Percentiles rank a stretch among this genome's conserved stretches.
Conservation (phyloP, 2,329 filamentous ascomycete genomes). For the Aureobasidium mangrovei region DNA sequence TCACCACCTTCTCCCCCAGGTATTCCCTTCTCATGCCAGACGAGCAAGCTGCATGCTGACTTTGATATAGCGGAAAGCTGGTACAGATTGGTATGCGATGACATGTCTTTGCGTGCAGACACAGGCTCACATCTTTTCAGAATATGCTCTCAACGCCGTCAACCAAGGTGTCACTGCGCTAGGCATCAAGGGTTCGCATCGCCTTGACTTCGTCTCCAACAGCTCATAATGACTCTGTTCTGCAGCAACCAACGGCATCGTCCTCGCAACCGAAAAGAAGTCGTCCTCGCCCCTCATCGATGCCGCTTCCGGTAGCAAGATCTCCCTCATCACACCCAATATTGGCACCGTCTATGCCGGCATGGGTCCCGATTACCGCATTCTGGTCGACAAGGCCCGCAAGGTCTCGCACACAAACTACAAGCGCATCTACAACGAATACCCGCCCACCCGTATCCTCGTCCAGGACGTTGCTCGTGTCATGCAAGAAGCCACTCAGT, state of each 20-base stretch:
- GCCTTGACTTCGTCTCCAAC: not conserved
- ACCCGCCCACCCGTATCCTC: conserved; percentile 97
- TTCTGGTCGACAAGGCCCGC: conserved; percentile 93
- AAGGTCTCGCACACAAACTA: conserved; percentile 98
- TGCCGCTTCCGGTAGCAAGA: conserved; percentile 87
- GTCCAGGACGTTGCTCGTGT: conserved; percentile 96
- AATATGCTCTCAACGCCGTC: conserved; percentile 98
- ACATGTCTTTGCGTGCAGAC: not conserved
- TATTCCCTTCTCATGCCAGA: conserved; percentile 39
- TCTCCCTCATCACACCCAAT: conserved; percentile 96
- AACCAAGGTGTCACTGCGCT: conserved; percentile 98
- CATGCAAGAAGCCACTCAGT: conserved; percentile 98
- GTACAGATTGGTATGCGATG: conserved; percentile 79
- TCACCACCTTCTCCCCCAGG: conserved; percentile 99
- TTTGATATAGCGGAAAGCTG: conserved; percentile 73
- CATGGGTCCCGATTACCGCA: conserved; percentile 97
- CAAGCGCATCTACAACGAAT: conserved; percentile 99
- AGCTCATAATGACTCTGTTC: not conserved
- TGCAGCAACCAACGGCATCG: conserved; percentile 92
- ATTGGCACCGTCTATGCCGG: conserved; percentile 99
- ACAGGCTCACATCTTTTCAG: conserved; percentile 40
- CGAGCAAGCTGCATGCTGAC: conserved; percentile 35
- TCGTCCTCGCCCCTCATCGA: conserved; percentile 96
- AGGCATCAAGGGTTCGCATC: conserved; percentile 79
- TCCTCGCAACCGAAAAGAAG: conserved; percentile 98